These are phyloP conservation scores for Fonsecaea erecta DNA, from an alignment of 2,329 filamentous ascomycete species.

Conservation along the genomic window DNA sequence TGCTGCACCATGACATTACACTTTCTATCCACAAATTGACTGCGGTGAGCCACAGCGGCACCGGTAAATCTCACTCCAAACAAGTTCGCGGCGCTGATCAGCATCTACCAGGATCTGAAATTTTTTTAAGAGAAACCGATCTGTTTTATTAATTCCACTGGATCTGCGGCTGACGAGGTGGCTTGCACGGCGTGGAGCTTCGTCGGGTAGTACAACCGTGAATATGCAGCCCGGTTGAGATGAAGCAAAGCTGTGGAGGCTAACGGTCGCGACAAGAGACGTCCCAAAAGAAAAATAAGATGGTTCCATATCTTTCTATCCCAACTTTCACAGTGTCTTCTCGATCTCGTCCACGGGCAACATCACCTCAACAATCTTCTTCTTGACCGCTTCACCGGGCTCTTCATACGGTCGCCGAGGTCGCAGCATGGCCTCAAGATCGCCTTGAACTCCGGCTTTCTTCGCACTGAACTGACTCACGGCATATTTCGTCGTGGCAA, in stretches of 20 bases:
- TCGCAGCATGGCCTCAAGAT: constrained; percentile 59
- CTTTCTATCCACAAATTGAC: background rate
- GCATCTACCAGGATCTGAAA: background rate
- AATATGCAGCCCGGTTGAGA: background rate
- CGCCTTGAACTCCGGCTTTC: constrained; percentile 55
- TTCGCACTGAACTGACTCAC: constrained; percentile 51
- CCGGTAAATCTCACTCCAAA: background rate
- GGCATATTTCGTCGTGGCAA: constrained; percentile 55
- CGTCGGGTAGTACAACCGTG: too few relatives aligned
- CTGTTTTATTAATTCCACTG: background rate
- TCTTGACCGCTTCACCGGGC: constrained; percentile 50
- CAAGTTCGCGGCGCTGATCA: background rate
- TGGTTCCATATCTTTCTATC: background rate
- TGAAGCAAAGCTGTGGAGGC: constrained; percentile 7
- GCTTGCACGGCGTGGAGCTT: constrained; percentile 2
- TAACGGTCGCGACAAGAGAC: background rate
- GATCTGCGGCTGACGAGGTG: background rate
- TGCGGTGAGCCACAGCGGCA: background rate
- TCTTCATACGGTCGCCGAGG: constrained; percentile 66
- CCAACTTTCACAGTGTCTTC: constrained; percentile 14
- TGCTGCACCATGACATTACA: background rate
- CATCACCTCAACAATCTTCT: constrained; percentile 48
- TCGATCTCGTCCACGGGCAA: constrained; percentile 28
- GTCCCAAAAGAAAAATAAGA: background rate
- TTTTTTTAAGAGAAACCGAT: background rate